A percentile compares a stretch with the other conserved stretches of the same genome.
Evolutionary conservation across 306 rosid species (phyloP).

Genomic region (Sicyos baderoa): DNA sequence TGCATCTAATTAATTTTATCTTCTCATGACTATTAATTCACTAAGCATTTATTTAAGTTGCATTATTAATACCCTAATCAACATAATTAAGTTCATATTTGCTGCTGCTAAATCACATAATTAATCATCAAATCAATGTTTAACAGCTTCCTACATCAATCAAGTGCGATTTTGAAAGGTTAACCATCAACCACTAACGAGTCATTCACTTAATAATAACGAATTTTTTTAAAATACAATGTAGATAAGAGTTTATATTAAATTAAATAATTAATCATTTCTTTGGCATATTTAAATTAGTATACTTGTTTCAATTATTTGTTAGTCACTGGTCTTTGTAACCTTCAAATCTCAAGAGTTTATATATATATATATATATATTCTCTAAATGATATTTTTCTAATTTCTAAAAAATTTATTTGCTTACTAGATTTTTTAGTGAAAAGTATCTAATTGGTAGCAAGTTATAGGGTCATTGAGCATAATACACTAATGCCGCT

Average conservation of each 20-base stretch:
- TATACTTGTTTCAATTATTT: too few relatives aligned
- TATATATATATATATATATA: too few relatives aligned
- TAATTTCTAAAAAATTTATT: too few relatives aligned
- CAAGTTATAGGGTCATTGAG: too few relatives aligned
- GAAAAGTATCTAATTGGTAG: too few relatives aligned
- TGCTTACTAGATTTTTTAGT: too few relatives aligned
- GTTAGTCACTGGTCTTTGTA: too few relatives aligned
- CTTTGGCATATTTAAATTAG: too few relatives aligned
- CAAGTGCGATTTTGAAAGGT: conserved; percentile 7
- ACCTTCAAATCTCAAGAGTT: too few relatives aligned
- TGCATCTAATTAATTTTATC: conserved; percentile 2
- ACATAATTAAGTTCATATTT: conserved; percentile 3
- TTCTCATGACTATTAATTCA: conserved; percentile 5
- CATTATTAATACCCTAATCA: conserved; percentile 10
- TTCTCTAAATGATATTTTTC: too few relatives aligned
- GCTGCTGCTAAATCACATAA: conserved; percentile 1
- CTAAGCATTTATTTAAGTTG: neutral
- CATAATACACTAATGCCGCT: too few relatives aligned
- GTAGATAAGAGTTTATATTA: neutral
- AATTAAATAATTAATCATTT: too few relatives aligned
- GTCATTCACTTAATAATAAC: conserved; percentile 8
- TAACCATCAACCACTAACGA: conserved; percentile 1
- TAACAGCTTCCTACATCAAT: neutral
- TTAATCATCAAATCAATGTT: conserved; percentile 12
- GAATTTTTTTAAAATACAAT: neutral